These are phyloP conservation scores for Aurinia saxatilis DNA, from an alignment of 345 rosid species.

Conservation along the genomic window DNA sequence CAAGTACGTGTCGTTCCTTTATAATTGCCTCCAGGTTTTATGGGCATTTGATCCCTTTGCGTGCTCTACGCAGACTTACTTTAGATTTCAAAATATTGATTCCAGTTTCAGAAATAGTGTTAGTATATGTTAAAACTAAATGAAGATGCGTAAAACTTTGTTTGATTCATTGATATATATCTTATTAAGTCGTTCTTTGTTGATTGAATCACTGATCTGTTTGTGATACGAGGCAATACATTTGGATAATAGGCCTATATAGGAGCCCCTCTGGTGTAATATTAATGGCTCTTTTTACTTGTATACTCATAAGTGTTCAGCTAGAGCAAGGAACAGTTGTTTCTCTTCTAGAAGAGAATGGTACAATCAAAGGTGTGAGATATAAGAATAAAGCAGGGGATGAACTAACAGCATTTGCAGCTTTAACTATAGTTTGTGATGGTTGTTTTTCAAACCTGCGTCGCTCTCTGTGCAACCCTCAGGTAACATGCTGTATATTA, in stretches of 20 bases:
- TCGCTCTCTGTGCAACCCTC: slow-evolving; percentile 63
- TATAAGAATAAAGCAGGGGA: slow-evolving; percentile 61
- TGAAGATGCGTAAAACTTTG: background rate
- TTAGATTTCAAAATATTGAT: background rate
- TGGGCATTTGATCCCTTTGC: too few species aligned
- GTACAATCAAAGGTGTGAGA: slow-evolving; percentile 62
- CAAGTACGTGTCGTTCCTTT: slow-evolving; percentile 18
- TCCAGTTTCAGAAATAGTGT: background rate
- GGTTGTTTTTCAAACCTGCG: slow-evolving; percentile 84
- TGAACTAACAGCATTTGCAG: slow-evolving; percentile 47
- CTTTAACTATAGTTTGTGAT: slow-evolving; percentile 71
- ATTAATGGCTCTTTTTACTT: background rate
- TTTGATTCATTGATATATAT: background rate
- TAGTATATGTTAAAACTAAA: background rate
- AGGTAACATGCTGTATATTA: slow-evolving; percentile 29
- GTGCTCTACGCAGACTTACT: background rate
- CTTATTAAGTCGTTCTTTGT: too few species aligned
- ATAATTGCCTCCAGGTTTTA: background rate
- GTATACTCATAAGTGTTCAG: slow-evolving; percentile 36
- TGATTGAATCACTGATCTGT: background rate
- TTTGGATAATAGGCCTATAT: background rate
- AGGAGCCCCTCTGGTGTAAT: background rate
- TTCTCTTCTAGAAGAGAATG: slow-evolving; percentile 59
- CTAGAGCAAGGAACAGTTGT: slow-evolving; percentile 73
- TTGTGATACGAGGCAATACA: background rate